A percentile compares a stretch with the other conserved stretches of the same genome.
phyloP scores from a whole-genome alignment of 768 basidiomycete species.

The Auricularia auricula-judae region DNA sequence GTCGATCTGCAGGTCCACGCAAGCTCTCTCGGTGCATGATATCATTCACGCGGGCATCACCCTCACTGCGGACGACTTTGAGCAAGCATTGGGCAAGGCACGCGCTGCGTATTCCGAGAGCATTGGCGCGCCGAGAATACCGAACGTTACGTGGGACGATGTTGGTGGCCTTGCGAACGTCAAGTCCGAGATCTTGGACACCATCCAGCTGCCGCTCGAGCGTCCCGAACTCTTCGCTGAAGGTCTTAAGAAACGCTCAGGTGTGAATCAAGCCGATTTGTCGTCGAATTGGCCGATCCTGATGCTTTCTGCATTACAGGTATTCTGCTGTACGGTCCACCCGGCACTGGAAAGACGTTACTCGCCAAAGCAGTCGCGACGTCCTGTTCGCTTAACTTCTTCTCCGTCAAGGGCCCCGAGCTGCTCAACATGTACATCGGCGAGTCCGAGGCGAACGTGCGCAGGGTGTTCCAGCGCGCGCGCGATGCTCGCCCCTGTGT shows the following conservation, averaged over 20 bases:
- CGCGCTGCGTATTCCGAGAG: constrained; percentile 75
- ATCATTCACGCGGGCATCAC: constrained; percentile 25
- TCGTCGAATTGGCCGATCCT: background rate
- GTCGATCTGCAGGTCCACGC: constrained; percentile 27
- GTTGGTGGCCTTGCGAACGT: constrained; percentile 84
- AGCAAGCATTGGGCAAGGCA: constrained; percentile 57
- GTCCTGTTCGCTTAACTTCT: constrained; percentile 88
- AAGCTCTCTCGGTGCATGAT: constrained; percentile 15
- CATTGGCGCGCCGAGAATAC: constrained; percentile 96
- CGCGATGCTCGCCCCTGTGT: constrained; percentile 89
- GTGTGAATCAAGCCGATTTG: constrained; percentile 24
- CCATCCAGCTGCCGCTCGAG: constrained; percentile 84
- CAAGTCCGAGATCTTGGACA: constrained; percentile 90
- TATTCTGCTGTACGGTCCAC: constrained; percentile 86
- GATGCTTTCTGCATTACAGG: constrained; percentile 31
- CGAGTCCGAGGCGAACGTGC: constrained; percentile 95
- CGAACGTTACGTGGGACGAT: constrained; percentile 93
- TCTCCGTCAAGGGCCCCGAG: constrained; percentile 96
- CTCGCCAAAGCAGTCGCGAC: constrained; percentile 96
- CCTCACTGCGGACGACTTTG: constrained; percentile 51
- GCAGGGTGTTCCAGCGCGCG: constrained; percentile 83
- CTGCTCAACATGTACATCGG: constrained; percentile 98
- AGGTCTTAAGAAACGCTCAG: constrained; percentile 92
- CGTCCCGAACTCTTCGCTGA: constrained; percentile 83
- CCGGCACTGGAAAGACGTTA: constrained; percentile 91